Evolutionary conservation across 208 protist species (phyloP).

Genomic region (Crithidia expoeki): DNA sequence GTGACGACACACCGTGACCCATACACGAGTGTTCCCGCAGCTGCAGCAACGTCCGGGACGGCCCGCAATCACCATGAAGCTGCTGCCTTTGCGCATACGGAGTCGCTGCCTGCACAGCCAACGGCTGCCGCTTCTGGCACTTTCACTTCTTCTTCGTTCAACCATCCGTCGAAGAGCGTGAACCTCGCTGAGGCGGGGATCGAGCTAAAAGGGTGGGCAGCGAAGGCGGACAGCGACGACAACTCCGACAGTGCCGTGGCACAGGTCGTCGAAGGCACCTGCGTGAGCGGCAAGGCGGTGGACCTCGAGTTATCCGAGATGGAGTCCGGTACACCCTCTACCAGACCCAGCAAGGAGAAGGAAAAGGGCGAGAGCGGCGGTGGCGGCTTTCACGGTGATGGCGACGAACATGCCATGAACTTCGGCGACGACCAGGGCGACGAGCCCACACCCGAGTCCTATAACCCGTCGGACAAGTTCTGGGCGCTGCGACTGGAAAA

Average conservation of each 20-base stretch:
- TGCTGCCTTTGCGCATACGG: not conserved
- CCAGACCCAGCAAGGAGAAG: not conserved
- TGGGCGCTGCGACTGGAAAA: slow-evolving; percentile 72
- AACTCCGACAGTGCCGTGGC: slow-evolving; percentile 6
- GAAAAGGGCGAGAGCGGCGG: not conserved
- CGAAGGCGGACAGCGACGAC: not conserved
- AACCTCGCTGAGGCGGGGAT: slow-evolving; percentile 15
- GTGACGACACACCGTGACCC: not conserved
- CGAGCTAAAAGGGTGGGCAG: slow-evolving; percentile 11
- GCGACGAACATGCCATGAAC: slow-evolving; percentile 42
- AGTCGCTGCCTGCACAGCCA: not conserved
- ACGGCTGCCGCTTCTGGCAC: slow-evolving; percentile 4
- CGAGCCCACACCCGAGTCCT: slow-evolving; percentile 58
- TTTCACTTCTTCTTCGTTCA: slow-evolving; percentile 13
- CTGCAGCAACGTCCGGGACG: too few species aligned
- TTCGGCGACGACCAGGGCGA: slow-evolving; percentile 66
- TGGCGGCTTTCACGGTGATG: not conserved
- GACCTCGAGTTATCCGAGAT: not conserved
- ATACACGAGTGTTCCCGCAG: not conserved
- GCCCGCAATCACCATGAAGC: too few species aligned
- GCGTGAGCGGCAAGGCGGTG: not conserved
- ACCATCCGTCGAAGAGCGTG: slow-evolving; percentile 13
- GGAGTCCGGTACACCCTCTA: not conserved
- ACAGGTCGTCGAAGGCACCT: slow-evolving; percentile 4
- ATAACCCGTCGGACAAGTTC: slow-evolving; percentile 69